These are phyloP conservation scores for Fusarium austroafricanum DNA, from an alignment of 2,329 filamentous ascomycete genomes.

Conservation along the genomic window DNA sequence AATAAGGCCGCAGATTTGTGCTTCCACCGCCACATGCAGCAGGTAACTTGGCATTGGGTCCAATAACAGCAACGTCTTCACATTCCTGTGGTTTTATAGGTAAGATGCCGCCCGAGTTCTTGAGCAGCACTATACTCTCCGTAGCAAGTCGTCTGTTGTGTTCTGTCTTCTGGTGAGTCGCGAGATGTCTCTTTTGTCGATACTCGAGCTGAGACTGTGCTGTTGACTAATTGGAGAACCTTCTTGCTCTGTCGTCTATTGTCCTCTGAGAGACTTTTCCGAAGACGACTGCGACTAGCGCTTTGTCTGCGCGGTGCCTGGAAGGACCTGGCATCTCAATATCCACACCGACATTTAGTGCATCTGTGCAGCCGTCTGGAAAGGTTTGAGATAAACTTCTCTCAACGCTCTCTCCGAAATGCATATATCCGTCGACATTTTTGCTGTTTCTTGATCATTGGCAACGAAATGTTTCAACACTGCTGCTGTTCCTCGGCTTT, in stretches of 20 bases:
- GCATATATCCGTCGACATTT: conserved; percentile 59
- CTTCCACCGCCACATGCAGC: conserved; percentile 51
- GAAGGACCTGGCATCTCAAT: conserved; percentile 31
- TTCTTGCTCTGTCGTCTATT: conserved; percentile 14
- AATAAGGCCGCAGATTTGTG: conserved; percentile 49
- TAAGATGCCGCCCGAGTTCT: conserved; percentile 69
- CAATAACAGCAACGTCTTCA: conserved; percentile 63
- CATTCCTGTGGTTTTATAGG: conserved; percentile 54
- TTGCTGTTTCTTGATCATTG: conserved; percentile 63
- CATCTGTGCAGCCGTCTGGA: conserved; percentile 61
- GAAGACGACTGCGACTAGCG: conserved; percentile 11
- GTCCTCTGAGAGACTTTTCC: neutral
- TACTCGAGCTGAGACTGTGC: neutral
- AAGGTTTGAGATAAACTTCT: conserved; percentile 73
- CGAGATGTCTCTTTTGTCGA: conserved; percentile 19
- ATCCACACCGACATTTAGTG: conserved; percentile 23
- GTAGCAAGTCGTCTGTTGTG: conserved; percentile 5
- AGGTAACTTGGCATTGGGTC: conserved; percentile 61
- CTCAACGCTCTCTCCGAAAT: conserved; percentile 66
- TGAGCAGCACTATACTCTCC: conserved; percentile 69
- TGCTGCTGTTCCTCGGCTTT: conserved; percentile 48
- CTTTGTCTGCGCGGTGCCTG: conserved; percentile 9
- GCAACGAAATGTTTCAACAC: conserved; percentile 52
- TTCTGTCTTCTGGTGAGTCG: conserved; percentile 20
- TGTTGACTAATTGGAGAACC: conserved; percentile 13